A percentile compares a stretch with the other conserved stretches of the same genome.
These are phyloP conservation scores for Conringia planisiliqua DNA, from an alignment of 345 rosid species.

Conservation along the genomic window DNA sequence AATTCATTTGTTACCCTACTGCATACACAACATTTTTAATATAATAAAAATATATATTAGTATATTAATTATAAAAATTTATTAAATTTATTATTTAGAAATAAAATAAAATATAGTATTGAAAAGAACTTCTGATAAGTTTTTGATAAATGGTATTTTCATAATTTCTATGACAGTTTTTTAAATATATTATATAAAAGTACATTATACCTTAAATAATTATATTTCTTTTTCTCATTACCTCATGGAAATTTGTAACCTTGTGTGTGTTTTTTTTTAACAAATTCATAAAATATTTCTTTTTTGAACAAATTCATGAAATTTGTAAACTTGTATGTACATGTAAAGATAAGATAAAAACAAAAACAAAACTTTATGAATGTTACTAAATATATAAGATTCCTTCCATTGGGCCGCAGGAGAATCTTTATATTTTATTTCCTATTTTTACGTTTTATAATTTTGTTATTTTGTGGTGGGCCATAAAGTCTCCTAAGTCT, in stretches of 20 bases:
- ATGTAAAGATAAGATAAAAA: too few species aligned
- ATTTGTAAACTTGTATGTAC: too few species aligned
- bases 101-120: background rate
- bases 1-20: too few species aligned
- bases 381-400: conserved; percentile 9
- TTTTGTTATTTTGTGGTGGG: conserved; percentile 4
- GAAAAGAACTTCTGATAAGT: background rate
- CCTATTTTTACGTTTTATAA: background rate
- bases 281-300: too few species aligned
- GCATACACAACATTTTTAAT: too few species aligned
- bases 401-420: conserved; percentile 24
- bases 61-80: background rate
- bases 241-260: background rate
- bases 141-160: background rate
- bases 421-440: conserved; percentile 22
- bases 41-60: background rate
- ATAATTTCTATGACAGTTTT: background rate
- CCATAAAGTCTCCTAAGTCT: conserved; percentile 18
- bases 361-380: too few species aligned
- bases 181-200: background rate
- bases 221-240: background rate
- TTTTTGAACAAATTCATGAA: too few species aligned
- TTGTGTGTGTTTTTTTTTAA: too few species aligned
- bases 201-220: background rate
- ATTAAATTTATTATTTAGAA: too few species aligned